Percentiles rank a stretch among this genome's conserved stretches.
Evolutionary conservation across 78 protist genomes (phyloP).

Genomic region (Tieghemostelium lacteum): DNA sequence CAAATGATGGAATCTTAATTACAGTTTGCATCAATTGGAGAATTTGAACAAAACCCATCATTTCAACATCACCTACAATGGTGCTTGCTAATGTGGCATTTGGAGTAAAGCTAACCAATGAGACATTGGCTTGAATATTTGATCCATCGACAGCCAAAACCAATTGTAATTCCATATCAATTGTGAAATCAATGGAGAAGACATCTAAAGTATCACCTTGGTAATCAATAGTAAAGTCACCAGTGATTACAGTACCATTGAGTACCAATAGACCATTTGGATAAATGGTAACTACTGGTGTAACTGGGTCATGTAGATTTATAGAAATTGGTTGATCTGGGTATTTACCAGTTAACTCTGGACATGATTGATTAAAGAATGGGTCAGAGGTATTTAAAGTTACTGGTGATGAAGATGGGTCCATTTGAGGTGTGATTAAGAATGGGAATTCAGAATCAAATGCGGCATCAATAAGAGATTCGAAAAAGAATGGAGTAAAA

Average conservation of each 20-base stretch:
- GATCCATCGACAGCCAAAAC: neutral
- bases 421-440: neutral
- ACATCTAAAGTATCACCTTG: neutral
- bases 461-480: neutral
- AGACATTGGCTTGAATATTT: neutral
- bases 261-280: neutral
- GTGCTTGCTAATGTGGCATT: neutral
- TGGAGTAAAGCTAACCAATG: neutral
- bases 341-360: constrained; percentile 28
- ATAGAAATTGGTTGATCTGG: constrained; percentile 12
- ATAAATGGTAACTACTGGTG: constrained; percentile 18
- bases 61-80: constrained; percentile 23
- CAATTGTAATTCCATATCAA: neutral
- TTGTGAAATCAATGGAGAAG: neutral
- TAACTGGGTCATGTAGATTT: neutral
- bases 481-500: neutral
- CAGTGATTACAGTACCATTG: neutral
- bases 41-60: constrained; percentile 37
- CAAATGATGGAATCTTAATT: constrained; percentile 20
- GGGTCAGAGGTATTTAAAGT: constrained; percentile 53
- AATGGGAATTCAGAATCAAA: neutral
- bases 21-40: constrained; percentile 28
- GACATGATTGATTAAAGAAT: constrained; percentile 37
- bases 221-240: constrained; percentile 4
- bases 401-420: constrained; percentile 35